These are phyloP conservation scores for Violaceomyces palustris DNA, from an alignment of 1,284 basidiomycete species.

Conservation along the genomic window DNA sequence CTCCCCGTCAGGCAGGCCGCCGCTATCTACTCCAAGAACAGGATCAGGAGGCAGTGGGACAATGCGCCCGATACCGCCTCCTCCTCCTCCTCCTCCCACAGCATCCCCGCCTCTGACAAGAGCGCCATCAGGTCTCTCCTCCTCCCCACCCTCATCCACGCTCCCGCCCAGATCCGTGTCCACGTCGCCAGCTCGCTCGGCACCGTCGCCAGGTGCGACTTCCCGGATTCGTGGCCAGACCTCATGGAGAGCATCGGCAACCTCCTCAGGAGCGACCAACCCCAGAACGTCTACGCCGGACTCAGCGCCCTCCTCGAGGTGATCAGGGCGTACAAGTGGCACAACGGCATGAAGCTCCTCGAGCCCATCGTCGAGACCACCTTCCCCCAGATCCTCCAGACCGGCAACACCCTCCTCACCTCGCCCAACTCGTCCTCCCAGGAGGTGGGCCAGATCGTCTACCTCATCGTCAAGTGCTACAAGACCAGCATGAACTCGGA, in stretches of 20 bases:
- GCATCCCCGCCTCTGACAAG: slow-evolving; percentile 34
- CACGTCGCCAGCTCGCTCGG: slow-evolving; percentile 40
- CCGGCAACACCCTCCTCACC: slow-evolving; percentile 30
- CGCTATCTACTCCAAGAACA: slow-evolving; percentile 51
- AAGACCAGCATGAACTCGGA: slow-evolving; percentile 45
- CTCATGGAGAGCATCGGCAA: slow-evolving; percentile 42
- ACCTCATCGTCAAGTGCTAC: slow-evolving; percentile 49
- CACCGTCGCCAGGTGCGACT: slow-evolving; percentile 42
- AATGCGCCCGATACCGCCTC: slow-evolving; percentile 8
- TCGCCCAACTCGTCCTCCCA: slow-evolving; percentile 30
- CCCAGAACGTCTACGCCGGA: slow-evolving; percentile 40
- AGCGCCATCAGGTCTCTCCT: slow-evolving; percentile 29
- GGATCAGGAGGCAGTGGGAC: slow-evolving; percentile 45
- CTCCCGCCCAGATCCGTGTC: slow-evolving; percentile 31
- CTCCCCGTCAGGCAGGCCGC: slow-evolving; percentile 43
- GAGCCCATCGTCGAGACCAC: slow-evolving; percentile 38
- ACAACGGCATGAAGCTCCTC: slow-evolving; percentile 39
- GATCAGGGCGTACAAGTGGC: slow-evolving; percentile 45
- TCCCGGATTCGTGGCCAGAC: slow-evolving; percentile 43
- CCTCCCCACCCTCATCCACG: slow-evolving; percentile 35
- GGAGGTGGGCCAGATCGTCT: slow-evolving; percentile 45
- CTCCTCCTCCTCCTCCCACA: slow-evolving; percentile 3
- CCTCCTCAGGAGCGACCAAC: slow-evolving; percentile 30
- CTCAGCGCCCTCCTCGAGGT: slow-evolving; percentile 45
- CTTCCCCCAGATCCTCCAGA: slow-evolving; percentile 42